Base-by-base conservation (phyloP, 2,329 filamentous ascomycete species). In the Chrysoporthe puriensis region DNA sequence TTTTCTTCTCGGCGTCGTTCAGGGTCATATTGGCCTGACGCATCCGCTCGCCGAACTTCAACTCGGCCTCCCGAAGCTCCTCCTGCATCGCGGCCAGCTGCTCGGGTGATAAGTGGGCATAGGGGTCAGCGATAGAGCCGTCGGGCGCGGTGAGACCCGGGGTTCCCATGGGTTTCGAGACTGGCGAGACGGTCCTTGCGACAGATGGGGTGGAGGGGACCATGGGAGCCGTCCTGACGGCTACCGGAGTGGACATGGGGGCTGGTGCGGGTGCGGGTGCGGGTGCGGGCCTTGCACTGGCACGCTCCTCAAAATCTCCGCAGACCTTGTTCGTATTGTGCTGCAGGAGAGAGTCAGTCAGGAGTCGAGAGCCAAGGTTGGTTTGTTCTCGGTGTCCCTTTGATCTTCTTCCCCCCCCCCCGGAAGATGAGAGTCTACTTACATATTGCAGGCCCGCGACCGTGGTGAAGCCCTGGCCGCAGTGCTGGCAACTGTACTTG, bases 261-360 rank as follows among this genome's bases (percentile, higher is more conserved):
- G 36, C 14, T 18, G 21, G 21, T 36, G 14, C 18, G 36, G 2
- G 56, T 26, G 36, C 42, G 4, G 57, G 21, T 36, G 14, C 18
- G 36, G 2, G 56, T 26, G 36, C 42, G 4, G 57, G 40, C 43
- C 26, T 34, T 5, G 57, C 60, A 66, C 72, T 66, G 54, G 74
- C 66, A 32, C 71, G 73, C 3, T 70, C 60, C 32, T 71, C 70
- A 66, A 81, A 80, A 3, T 75, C 71, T n/a, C 84, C 83, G 70
- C 85, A 88, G 2, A 85, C 80, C 3, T 76, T 73, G 64, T 80
- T 80, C 48, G 77, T 75, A 0, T 73, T 68, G 69, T 87, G 85
- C 74, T 76, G 52, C 2, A 61, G 14, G 26, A 43, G 18, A 40
- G 14, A 44, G 21, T 18, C 21, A 7, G 57, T 71, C 32, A 72